Evolutionary conservation across 2,329 filamentous ascomycete species (phyloP), one percentile per base, ranked within the genome.

Genomic region (Cytospora leucostoma): DNA sequence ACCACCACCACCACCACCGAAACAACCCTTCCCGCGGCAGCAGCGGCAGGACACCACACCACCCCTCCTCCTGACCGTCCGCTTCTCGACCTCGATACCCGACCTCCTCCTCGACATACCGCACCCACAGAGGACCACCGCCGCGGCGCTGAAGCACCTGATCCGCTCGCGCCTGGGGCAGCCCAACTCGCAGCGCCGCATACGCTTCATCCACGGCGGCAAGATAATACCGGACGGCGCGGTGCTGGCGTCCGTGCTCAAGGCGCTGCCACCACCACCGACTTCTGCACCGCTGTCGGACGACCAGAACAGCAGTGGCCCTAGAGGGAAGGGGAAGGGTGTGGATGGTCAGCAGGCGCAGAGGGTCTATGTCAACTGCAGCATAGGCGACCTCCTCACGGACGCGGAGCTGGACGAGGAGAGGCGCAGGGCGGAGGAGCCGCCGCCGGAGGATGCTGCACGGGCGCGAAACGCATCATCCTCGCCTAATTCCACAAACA

Each of bases 341-440:
- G 74, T 88, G 6, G 82, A 81, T 37, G 80, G 82, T 35, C 75
- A 75, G 10, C 71, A 74, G 15, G 74, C 76, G 1, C 79, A 80
- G 44, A 84, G 89, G 52, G 85, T 96, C 71, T 97, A 96, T 75
- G 89, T 98, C 66, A 96, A 96, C 79, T 98, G 94, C 82, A 94
- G 92, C 67, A 91, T 98, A 64, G 93, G 93, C 61, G 88, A 91
- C 74, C 80, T 84, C 33, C 83, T 98, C 13, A 84, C 89, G 0
- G 73, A 84, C 13, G 72, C 80, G 0, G 92, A 97, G 63, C 84
- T 98, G 27, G 82, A 82, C 1, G 82, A 81, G 15, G 93, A 97
- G 78, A 83, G 84, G 37, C 74, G 76, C 69, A 77, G 77, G 12
- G 75, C 81, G 17, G 71, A 69, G 15, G 71, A 73, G 10, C 76